Evolutionary conservation across 768 basidiomycete genomes (phyloP).

Genomic region (Clathrus columnatus): DNA sequence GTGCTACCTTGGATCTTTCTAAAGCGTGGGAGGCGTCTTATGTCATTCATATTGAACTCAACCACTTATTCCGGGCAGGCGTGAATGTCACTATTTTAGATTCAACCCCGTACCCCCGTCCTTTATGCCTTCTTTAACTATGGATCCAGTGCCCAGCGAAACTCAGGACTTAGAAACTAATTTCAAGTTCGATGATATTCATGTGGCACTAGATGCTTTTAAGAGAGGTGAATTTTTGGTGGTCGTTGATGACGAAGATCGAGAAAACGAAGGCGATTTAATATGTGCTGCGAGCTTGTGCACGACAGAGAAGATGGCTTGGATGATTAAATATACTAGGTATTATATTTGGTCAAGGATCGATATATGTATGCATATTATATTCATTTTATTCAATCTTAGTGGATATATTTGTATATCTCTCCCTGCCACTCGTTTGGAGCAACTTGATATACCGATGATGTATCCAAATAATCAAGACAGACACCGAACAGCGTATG

Average conservation of each 20-base stretch:
- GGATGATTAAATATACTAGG: conserved; percentile 97
- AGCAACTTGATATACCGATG: conserved; percentile 78
- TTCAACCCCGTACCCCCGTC: too few relatives aligned
- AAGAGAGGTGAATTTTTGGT: conserved; percentile 82
- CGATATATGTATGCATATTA: background rate
- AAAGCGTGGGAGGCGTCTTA: too few relatives aligned
- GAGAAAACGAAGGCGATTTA: conserved; percentile 97
- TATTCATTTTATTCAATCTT: conserved; percentile 14
- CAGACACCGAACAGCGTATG: conserved; percentile 88
- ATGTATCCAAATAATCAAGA: conserved; percentile 93
- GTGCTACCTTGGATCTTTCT: too few relatives aligned
- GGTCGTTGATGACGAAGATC: conserved; percentile 92
- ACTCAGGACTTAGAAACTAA: background rate
- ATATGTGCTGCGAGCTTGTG: conserved; percentile 79
- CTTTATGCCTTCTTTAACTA: too few relatives aligned
- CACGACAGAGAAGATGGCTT: conserved; percentile 97
- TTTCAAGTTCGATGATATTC: conserved; percentile 63
- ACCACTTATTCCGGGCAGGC: too few relatives aligned
- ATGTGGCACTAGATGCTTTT: conserved; percentile 72
- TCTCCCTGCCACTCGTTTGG: conserved; percentile 65
- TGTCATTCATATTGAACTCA: too few relatives aligned
- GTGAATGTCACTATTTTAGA: too few relatives aligned
- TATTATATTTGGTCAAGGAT: conserved; percentile 31
- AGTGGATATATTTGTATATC: conserved; percentile 95
- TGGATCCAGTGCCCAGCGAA: too few relatives aligned